Evolutionary conservation across 2,329 filamentous ascomycete genomes (phyloP).

Genomic region (Sclerotinia nivalis): DNA sequence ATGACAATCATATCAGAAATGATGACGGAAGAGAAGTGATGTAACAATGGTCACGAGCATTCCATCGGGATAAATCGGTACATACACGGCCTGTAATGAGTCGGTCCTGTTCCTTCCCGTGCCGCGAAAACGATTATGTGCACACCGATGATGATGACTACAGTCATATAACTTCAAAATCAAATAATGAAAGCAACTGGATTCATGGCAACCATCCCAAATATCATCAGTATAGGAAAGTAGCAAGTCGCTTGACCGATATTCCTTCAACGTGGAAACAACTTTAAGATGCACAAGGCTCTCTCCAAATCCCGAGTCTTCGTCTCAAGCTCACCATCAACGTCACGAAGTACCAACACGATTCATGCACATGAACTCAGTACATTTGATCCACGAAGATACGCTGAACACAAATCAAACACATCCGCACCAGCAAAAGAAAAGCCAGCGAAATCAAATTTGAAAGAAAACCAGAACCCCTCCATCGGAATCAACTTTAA

Average conservation of each 20-base stretch:
- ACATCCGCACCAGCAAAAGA: not conserved
- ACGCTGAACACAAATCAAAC: not conserved
- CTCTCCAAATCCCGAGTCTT: not conserved
- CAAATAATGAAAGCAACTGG: not conserved
- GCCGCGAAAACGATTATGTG: no score
- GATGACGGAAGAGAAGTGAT: not conserved
- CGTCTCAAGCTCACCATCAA: not conserved
- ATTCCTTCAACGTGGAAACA: not conserved
- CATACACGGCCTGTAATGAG: not conserved
- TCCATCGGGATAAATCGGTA: not conserved
- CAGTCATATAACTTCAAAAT: not conserved
- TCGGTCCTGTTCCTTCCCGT: not conserved
- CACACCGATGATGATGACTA: not conserved
- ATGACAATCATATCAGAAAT: not conserved
- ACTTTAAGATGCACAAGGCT: not conserved
- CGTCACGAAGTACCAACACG: not conserved
- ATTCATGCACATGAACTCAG: not conserved
- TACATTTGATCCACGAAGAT: not conserved
- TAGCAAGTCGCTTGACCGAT: not conserved
- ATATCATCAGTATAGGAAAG: no score
- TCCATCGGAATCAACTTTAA: constrained; percentile 11
- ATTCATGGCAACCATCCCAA: not conserved
- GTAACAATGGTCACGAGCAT: not conserved
- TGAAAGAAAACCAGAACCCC: not conserved
- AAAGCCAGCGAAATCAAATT: not conserved